Evolutionary conservation across 148 eudicot genomes (phyloP), one percentile per base, ranked within the genome.

Genomic region (Amaranthus cruentus): DNA sequence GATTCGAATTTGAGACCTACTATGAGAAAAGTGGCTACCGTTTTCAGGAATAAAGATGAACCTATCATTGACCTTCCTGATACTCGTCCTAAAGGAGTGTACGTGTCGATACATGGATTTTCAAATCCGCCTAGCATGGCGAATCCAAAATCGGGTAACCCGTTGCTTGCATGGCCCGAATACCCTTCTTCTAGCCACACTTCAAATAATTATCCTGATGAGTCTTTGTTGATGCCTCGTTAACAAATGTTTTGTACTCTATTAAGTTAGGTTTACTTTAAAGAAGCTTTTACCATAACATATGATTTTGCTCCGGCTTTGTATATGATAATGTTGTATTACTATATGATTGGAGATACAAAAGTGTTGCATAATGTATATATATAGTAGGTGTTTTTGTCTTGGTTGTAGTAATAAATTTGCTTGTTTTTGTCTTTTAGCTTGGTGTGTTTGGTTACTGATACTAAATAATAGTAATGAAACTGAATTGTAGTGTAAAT

Each of bases 21-120:
- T 50, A 90, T 87, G 89, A 78, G 92, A 66, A 87, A 88, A 55
- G 87, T 90, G 51, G 86, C 80, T 4, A 88, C 84, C 54, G 50
- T 90, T 57, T 71, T 86, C 38, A 48, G 84, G 85, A 89, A 85
- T 43, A 77, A 77, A 12, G 86, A 87, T 49, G 90, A 89, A 62
- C 89, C 93, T 4, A 68, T 85, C 48, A 84, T 87, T 67, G 75
- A 78, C 4, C 74, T 89, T 43, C 86, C 93, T 0, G 58, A 62
- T 18, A 78, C 78, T 62, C 68, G 93, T n/a, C 93, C 89, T 0
- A 85, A 76, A 71, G 85, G 84, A 9, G 79, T 89, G 5, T 81
- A 84, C 75, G 74, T 89, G 18, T 84, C 90, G 1, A 55, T 85
- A 10, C 47, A 69, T 9, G 83, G 83, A 13, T 72, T 80, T 43